Evolutionary conservation across 352 stramenopile genomes (phyloP).

Genomic region (Phytophthora pseudosyringae): DNA sequence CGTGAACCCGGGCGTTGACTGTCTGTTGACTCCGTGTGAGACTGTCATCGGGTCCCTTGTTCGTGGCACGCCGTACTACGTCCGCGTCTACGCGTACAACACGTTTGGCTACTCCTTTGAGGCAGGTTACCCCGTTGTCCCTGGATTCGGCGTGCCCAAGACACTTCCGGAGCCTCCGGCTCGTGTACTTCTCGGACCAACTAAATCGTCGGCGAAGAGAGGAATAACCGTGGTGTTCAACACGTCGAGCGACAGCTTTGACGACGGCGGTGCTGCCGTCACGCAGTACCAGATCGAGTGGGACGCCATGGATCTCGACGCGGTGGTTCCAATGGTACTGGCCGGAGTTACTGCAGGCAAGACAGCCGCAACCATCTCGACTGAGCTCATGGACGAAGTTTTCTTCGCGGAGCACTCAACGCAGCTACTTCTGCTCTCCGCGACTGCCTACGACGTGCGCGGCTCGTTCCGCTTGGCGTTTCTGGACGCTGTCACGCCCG

Average conservation of each 20-base stretch:
- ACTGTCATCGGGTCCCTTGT: conserved; percentile 83
- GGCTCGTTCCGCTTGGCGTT: conserved; percentile 91
- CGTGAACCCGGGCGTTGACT: conserved; percentile 72
- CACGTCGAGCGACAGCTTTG: conserved; percentile 43
- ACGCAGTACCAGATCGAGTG: conserved; percentile 94
- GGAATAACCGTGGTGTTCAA: conserved; percentile 86
- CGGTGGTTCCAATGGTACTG: conserved; percentile 42
- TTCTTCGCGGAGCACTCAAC: conserved; percentile 89
- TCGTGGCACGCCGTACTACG: conserved; percentile 87
- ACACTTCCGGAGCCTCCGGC: conserved; percentile 74
- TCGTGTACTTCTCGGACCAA: conserved; percentile 52
- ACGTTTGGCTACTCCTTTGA: conserved; percentile 89
- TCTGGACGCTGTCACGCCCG: conserved; percentile 62
- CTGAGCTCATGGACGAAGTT: conserved; percentile 50
- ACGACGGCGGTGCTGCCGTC: conserved; percentile 85
- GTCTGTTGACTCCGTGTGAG: conserved; percentile 78
- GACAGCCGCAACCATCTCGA: conserved; percentile 25
- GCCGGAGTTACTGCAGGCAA: not conserved
- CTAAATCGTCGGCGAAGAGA: conserved; percentile 34
- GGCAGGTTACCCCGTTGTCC: conserved; percentile 66
- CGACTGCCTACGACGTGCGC: conserved; percentile 79
- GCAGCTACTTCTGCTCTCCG: conserved; percentile 89
- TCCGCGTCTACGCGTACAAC: conserved; percentile 93
- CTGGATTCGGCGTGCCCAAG: conserved; percentile 74
- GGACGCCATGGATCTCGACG: conserved; percentile 89